A percentile compares a stretch with the other conserved stretches of the same genome.
These are phyloP conservation scores for Globisporangium nagaii DNA, from an alignment of 352 stramenopile genomes.

Conservation along the genomic window DNA sequence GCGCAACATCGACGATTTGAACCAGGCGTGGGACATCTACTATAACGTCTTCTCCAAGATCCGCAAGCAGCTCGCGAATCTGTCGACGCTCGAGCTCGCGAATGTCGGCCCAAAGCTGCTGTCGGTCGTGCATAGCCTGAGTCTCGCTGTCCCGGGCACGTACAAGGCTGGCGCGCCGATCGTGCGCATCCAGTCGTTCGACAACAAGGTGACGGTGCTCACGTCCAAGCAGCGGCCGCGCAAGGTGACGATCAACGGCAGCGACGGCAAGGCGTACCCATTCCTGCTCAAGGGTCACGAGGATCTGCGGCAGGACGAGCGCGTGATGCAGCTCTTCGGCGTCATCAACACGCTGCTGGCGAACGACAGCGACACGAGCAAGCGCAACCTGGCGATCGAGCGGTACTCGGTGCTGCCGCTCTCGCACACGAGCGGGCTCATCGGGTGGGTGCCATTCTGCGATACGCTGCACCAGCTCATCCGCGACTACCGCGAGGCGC, in stretches of 20 bases:
- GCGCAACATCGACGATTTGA: conserved; percentile 77
- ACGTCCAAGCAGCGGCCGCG: conserved; percentile 98
- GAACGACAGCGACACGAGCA: conserved; percentile 96
- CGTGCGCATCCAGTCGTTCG: conserved; percentile 91
- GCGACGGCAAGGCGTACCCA: conserved; percentile 97
- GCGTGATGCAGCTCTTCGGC: conserved; percentile 99
- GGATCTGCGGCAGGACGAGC: conserved; percentile 99
- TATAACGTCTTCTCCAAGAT: conserved; percentile 97
- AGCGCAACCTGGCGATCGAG: conserved; percentile 98
- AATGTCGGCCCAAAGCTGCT: conserved; percentile 97
- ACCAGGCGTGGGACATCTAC: conserved; percentile 98
- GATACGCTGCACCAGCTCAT: conserved; percentile 99
- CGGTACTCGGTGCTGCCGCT: conserved; percentile 98
- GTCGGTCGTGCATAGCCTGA: conserved; percentile 92
- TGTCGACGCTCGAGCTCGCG: conserved; percentile 96
- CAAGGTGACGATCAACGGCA: conserved; percentile 97
- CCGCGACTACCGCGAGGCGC: conserved; percentile 91
- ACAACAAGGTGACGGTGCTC: conserved; percentile 94
- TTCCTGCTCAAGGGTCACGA: conserved; percentile 99
- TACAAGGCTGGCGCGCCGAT: conserved; percentile 85
- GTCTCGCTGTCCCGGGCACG: conserved; percentile 94
- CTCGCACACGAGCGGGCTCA: conserved; percentile 97
- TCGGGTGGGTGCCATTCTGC: conserved; percentile 99
- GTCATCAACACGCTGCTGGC: conserved; percentile 99
- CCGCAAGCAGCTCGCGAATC: conserved; percentile 89